These are phyloP conservation scores for Diaporthe citri DNA, from an alignment of 2,329 filamentous ascomycete genomes.

Conservation along the genomic window DNA sequence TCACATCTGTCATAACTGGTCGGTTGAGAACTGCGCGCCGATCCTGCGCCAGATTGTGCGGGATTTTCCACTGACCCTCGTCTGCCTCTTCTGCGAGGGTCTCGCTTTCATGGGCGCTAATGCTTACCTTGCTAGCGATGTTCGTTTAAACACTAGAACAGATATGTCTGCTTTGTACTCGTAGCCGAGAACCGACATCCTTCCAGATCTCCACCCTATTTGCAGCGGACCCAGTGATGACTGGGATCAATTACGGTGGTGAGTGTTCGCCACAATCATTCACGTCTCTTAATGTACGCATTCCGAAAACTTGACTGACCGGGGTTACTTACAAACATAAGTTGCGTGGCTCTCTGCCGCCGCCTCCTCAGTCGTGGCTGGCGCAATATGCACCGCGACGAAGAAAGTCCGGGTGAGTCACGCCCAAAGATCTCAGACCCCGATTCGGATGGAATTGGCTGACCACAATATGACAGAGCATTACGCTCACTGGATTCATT, in stretches of 20 bases:
- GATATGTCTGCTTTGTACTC: too few species aligned
- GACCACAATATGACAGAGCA: neutral
- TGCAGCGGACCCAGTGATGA: constrained; percentile 14
- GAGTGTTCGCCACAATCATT: neutral
- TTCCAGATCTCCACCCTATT: constrained; percentile 2
- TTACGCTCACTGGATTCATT: neutral
- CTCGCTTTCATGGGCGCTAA: constrained; percentile 12
- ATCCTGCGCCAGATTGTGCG: constrained; percentile 4
- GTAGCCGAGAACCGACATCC: neutral
- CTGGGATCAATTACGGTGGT: constrained; percentile 3
- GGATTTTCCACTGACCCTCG: neutral
- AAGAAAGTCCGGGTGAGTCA: constrained; percentile 14
- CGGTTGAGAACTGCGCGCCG: constrained; percentile 7
- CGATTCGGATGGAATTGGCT: neutral
- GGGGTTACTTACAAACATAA: neutral
- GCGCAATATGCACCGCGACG: constrained; percentile 12
- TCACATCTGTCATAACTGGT: constrained; percentile 20
- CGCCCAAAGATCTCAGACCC: neutral
- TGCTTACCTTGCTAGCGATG: constrained; percentile 8
- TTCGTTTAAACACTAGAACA: neutral
- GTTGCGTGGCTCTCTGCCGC: constrained; percentile 10
- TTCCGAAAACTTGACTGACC: neutral
- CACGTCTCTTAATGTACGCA: neutral
- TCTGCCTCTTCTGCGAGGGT: constrained; percentile 16
- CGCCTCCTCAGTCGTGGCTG: neutral